A percentile compares a stretch with the other conserved stretches of the same genome.
These are phyloP conservation scores for Penicillium crustosum DNA, from an alignment of 2,329 filamentous ascomycete genomes.

Conservation along the genomic window DNA sequence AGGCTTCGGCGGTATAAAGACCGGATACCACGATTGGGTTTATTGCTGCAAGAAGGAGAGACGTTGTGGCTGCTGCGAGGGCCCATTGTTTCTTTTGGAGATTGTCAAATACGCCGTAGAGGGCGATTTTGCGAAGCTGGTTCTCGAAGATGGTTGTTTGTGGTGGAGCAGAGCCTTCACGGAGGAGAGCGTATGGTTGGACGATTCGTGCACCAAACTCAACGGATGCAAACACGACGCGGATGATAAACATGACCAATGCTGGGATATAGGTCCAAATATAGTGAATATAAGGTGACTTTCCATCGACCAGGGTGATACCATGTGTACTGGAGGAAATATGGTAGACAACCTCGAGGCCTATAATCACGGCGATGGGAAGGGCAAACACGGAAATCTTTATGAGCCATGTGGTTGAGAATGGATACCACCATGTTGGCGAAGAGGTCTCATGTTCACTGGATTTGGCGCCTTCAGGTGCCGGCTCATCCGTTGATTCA, in stretches of 20 bases:
- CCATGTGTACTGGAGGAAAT: conserved; percentile 1
- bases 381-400: background rate
- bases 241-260: conserved; percentile 19
- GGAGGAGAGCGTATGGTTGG: conserved; percentile 21
- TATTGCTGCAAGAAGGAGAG: conserved; percentile 15
- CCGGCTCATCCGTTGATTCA: background rate
- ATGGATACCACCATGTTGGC: conserved; percentile 1
- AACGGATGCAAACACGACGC: conserved; percentile 16
- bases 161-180: conserved; percentile 7
- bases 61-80: conserved; percentile 11
- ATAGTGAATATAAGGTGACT: conserved; percentile 25
- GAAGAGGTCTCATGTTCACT: background rate
- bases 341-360: conserved; percentile 3
- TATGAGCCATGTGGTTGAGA: background rate
- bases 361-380: conserved; percentile 1
- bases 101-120: conserved; percentile 58
- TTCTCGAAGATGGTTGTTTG: conserved; percentile 20
- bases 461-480: background rate
- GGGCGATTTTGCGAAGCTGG: conserved; percentile 29
- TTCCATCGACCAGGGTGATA: background rate
- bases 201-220: conserved; percentile 20
- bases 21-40: conserved; percentile 18
- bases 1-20: conserved; percentile 7
- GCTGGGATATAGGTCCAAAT: conserved; percentile 24
- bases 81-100: conserved; percentile 17